A percentile compares a stretch with the other conserved stretches of the same genome.
Conservation (phyloP, 495 filamentous ascomycete species). For the Thermochaetoides thermophila region DNA sequence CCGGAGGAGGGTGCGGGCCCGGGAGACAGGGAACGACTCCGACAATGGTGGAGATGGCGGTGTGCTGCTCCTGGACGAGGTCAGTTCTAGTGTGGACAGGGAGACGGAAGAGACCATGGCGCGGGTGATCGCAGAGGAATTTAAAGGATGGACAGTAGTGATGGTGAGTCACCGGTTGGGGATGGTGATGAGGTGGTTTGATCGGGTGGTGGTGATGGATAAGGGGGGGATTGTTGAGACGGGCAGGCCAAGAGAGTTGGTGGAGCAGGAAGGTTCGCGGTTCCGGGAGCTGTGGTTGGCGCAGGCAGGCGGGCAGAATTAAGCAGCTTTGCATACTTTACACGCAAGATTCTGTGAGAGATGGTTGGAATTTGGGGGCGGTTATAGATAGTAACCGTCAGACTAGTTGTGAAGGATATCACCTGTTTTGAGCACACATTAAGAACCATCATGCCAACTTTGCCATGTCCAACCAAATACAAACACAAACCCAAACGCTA, state of each 20-base stretch:
- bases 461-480: no score
- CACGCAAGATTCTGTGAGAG: no score
- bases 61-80: slow-evolving; percentile 24
- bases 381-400: no score
- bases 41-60: slow-evolving; percentile 3
- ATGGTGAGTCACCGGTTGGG: slow-evolving; percentile 33
- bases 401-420: no score
- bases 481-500: no score
- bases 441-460: no score
- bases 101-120: slow-evolving; percentile 32
- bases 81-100: slow-evolving; percentile 29
- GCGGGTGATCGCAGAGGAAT: slow-evolving; percentile 27
- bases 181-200: slow-evolving; percentile 32
- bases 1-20: slow-evolving; percentile 15
- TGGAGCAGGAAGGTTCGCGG: slow-evolving; percentile 15
- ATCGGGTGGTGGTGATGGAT: slow-evolving; percentile 33
- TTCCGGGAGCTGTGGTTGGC: slow-evolving; percentile 23
- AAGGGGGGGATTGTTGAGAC: slow-evolving; percentile 27
- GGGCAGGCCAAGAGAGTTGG: slow-evolving; percentile 21
- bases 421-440: no score
- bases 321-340: no score
- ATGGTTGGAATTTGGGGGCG: no score
- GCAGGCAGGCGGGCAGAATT: no score
- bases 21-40: slow-evolving; percentile 6
- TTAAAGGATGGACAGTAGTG: slow-evolving; percentile 31